Conservation (phyloP, 345 rosid species). For the Hevea brasiliensis region DNA sequence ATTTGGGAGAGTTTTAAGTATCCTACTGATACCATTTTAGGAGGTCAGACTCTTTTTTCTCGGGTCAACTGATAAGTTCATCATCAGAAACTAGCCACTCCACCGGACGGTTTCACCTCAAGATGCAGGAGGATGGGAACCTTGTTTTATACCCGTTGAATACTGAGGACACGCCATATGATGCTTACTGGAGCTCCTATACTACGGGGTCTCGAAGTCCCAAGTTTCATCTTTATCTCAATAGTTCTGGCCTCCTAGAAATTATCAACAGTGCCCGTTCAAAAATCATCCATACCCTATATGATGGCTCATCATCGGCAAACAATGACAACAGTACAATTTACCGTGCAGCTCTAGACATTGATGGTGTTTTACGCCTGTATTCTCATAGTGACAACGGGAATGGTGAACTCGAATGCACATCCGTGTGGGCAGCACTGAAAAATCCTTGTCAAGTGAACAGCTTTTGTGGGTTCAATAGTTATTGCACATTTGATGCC, state of each 20-base stretch:
- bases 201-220: not conserved
- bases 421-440: rapidly evolving
- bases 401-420: not conserved
- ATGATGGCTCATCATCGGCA: not conserved
- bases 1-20: constrained; percentile 4
- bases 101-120: not conserved
- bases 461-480: constrained; percentile 11
- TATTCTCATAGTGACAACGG: not conserved
- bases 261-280: not conserved
- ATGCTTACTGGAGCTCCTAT: not conserved
- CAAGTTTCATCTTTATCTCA: not conserved
- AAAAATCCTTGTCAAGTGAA: not conserved
- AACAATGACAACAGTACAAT: not conserved
- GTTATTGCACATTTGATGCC: constrained; percentile 15
- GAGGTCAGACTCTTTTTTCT: constrained; percentile 5
- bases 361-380: constrained; percentile 8
- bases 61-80: not conserved
- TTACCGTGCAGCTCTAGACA: constrained; percentile 14
- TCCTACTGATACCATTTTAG: constrained; percentile 12
- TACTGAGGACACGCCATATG: not conserved
- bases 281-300: not conserved
- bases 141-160: not conserved
- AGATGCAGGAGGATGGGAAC: constrained; percentile 6
- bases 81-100: not conserved
- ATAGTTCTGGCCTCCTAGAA: not conserved